Percentiles rank a stretch among this genome's conserved stretches.
These are phyloP conservation scores for Candida adriatica DNA, from an alignment of 805 yeast species.

Conservation along the genomic window DNA sequence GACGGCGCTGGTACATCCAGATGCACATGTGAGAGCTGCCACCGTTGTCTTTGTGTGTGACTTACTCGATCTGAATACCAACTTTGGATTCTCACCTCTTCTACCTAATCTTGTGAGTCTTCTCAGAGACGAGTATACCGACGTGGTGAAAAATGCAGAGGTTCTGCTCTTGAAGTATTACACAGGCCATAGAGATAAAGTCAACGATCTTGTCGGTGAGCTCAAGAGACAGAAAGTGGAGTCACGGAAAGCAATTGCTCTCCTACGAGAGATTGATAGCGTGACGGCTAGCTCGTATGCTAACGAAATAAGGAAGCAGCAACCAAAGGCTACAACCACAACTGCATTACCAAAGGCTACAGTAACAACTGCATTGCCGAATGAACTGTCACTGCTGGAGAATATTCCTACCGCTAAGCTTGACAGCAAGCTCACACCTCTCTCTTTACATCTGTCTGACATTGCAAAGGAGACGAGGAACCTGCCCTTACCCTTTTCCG, in stretches of 20 bases:
- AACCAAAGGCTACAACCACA: conserved; percentile 2
- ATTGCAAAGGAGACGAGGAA: conserved; percentile 23
- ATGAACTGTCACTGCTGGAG: conserved; percentile 12
- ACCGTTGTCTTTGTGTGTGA: conserved; percentile 38
- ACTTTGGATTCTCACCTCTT: conserved; percentile 26
- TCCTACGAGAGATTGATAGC: conserved; percentile 18
- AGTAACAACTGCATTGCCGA: conserved; percentile 2
- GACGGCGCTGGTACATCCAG: conserved; percentile 35
- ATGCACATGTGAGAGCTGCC: conserved; percentile 34
- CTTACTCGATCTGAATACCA: conserved; percentile 30
- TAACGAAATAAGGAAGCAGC: conserved; percentile 6
- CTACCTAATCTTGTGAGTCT: conserved; percentile 23
- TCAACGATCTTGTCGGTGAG: conserved; percentile 15
- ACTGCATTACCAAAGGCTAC: background rate
- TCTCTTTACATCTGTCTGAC: conserved; percentile 11
- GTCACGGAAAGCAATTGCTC: conserved; percentile 9
- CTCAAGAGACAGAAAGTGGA: conserved; percentile 20
- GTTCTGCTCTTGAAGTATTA: conserved; percentile 21
- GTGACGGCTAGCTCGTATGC: conserved; percentile 15
- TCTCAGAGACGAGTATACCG: conserved; percentile 20
- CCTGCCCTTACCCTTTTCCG: conserved; percentile 41
- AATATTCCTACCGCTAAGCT: conserved; percentile 18
- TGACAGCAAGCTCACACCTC: conserved; percentile 14
- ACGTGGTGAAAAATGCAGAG: conserved; percentile 22
- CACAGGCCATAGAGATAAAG: conserved; percentile 15